Conservation (phyloP, 1,284 basidiomycete genomes). For the Sporisorium scitamineum region DNA sequence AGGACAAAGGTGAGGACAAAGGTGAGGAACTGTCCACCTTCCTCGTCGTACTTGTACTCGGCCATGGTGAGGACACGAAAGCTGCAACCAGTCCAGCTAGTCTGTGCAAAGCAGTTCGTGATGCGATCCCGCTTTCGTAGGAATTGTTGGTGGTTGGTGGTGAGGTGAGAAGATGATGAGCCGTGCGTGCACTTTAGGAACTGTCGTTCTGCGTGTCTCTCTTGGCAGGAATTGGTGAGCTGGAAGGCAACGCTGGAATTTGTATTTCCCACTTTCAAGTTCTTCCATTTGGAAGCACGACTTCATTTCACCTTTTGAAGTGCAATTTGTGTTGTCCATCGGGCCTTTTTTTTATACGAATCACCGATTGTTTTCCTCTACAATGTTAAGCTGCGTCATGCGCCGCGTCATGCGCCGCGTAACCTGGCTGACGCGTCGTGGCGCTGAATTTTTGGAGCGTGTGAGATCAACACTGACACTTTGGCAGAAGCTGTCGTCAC, state of each 20-base stretch:
- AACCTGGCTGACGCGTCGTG: conserved; percentile 24
- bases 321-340: not conserved
- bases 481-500: not conserved
- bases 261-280: not conserved
- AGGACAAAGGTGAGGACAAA: conserved; percentile 67
- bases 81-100: not conserved
- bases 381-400: not conserved
- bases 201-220: not conserved
- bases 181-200: conserved; percentile 9
- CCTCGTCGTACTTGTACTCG: conserved; percentile 69
- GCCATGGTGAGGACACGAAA: conserved; percentile 46
- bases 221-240: conserved; percentile 21
- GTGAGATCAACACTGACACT: conserved; percentile 20
- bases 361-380: not conserved
- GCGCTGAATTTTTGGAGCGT: conserved; percentile 1
- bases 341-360: not conserved
- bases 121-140: conserved; percentile 2
- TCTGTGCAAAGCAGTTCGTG: not conserved
- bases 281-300: conserved; percentile 4
- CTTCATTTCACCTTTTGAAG: not conserved
- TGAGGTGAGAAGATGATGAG: conserved; percentile 1
- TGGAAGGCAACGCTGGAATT: conserved; percentile 18
- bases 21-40: conserved; percentile 68
- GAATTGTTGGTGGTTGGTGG: conserved; percentile 2
- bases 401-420: conserved; percentile 11